These are phyloP conservation scores for Talaromyces sp. DNA, from an alignment of 2,329 filamentous ascomycete genomes.

Conservation along the genomic window DNA sequence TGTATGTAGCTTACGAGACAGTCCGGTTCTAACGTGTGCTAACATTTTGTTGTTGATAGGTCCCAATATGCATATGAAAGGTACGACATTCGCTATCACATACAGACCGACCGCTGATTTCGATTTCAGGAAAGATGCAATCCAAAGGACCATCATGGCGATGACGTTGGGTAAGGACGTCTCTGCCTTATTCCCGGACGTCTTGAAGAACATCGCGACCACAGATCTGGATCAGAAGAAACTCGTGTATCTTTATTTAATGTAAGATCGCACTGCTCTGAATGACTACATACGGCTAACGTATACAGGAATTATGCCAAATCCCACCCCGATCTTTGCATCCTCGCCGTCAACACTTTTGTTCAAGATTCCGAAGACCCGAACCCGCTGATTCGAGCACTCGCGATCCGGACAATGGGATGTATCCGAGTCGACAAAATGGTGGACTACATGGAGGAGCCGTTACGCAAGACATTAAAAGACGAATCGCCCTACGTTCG, in stretches of 20 bases:
- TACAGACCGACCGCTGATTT: conserved; percentile 30
- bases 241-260: conserved; percentile 95
- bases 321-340: conserved; percentile 96
- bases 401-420: conserved; percentile 97
- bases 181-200: conserved; percentile 92
- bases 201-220: conserved; percentile 98
- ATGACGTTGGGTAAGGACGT: conserved; percentile 99
- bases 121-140: conserved; percentile 77
- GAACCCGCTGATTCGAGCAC: conserved; percentile 88
- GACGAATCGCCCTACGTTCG: conserved; percentile 98
- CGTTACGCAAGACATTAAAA: conserved; percentile 87
- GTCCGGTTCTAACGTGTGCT: conserved; percentile 31
- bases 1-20: conserved; percentile 45
- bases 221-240: conserved; percentile 97
- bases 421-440: conserved; percentile 99
- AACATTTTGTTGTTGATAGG: conserved; percentile 44
- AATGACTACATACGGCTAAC: neutral
- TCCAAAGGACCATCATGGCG: conserved; percentile 99
- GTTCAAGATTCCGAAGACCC: conserved; percentile 99
- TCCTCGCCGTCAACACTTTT: conserved; percentile 97
- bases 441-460: conserved; percentile 99
- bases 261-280: conserved; percentile 56
- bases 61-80: conserved; percentile 99
- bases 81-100: conserved; percentile 38
- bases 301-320: conserved; percentile 93